Base-by-base conservation (phyloP, 73 alveolate genomes). In the Paramecium caudatum region DNA sequence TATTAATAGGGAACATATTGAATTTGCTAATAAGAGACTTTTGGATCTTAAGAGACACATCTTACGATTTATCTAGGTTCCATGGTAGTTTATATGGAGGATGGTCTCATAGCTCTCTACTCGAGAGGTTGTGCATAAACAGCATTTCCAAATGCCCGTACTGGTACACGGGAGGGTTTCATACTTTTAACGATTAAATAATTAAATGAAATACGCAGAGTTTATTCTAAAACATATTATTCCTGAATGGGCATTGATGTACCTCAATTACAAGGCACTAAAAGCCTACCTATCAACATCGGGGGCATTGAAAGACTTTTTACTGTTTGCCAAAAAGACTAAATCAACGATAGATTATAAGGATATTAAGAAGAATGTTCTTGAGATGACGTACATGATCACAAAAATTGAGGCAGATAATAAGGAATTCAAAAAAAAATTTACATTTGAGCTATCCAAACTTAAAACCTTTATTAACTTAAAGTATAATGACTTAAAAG, bases 191-290 rank as follows among this genome's bases (percentile, higher is more conserved):
- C 88, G 88, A 74, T 74, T 74, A 74, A 74, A 74, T 33, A 33
- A 33, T 33, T 65, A 65, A 39, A 74, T 74, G 88, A 74, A 74
- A 74, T 74, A 21, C 47, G 68, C 88, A 19, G 43, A 13, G 21
- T 74, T 27, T 47, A 13, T 74, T 36, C 32, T 41, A 39, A 74
- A 45, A 34, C 62, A 74, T 45, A 43, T 74, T 37, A 74, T 74
- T 36, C 88, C 88, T 36, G 88, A 74, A 74, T 74, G 88, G 88
- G 45, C 45, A 12, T 74, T 74, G 25, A 74, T 74, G 88, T 74
- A 74, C 19, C 32, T 74, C 32, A 74, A 74, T 23, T 74, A 74
- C 15, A 21, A 19, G 47, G 69, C 68, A 9, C 3, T 74, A 39
- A 74, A 74, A 43, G 47, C 62, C 3, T 74, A 74, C 43, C 12